These are phyloP conservation scores for Tetracentron sinense DNA, from an alignment of 164 flowering plant species.

Conservation along the genomic window DNA sequence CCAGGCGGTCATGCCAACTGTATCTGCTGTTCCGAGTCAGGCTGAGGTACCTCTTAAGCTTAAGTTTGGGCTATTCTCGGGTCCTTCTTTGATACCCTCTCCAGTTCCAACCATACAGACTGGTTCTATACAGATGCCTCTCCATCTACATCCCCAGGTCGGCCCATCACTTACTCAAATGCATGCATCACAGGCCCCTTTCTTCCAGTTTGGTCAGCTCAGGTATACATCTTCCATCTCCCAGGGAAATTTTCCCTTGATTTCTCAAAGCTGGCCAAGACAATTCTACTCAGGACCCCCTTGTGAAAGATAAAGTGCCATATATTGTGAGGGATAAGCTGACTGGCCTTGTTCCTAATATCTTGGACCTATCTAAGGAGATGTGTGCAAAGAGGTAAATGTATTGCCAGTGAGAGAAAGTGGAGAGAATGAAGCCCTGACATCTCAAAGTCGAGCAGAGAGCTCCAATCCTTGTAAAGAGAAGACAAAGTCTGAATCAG, in stretches of 20 bases:
- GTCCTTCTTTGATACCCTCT: slow-evolving; percentile 87
- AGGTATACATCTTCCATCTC: slow-evolving; percentile 71
- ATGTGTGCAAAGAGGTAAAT: slow-evolving; percentile 16
- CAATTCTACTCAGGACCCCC: slow-evolving; percentile 17
- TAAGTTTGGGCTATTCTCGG: slow-evolving; percentile 91
- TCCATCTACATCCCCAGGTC: slow-evolving; percentile 75
- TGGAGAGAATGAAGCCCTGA: slow-evolving; percentile 14
- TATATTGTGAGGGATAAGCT: slow-evolving; percentile 28
- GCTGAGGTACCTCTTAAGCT: slow-evolving; percentile 64
- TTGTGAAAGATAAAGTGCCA: slow-evolving; percentile 24
- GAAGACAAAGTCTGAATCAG: slow-evolving; percentile 18
- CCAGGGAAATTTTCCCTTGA: slow-evolving; percentile 67
- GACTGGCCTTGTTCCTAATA: slow-evolving; percentile 23
- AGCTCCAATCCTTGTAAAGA: slow-evolving; percentile 22
- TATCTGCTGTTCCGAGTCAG: slow-evolving; percentile 39
- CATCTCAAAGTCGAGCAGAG: slow-evolving; percentile 19
- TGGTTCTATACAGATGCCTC: slow-evolving; percentile 99
- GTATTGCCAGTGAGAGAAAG: slow-evolving; percentile 21
- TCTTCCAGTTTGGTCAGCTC: slow-evolving; percentile 95
- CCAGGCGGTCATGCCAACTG: slow-evolving; percentile 33
- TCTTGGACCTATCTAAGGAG: slow-evolving; percentile 28
- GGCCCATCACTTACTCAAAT: slow-evolving; percentile 64
- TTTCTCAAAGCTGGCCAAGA: slow-evolving; percentile 46
- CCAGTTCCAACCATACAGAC: slow-evolving; percentile 96
- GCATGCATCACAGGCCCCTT: slow-evolving; percentile 69